Percentiles rank a stretch among this genome's conserved stretches.
These are phyloP conservation scores for Opeltia flavorubescens DNA, from an alignment of 495 filamentous ascomycete genomes.

Conservation along the genomic window DNA sequence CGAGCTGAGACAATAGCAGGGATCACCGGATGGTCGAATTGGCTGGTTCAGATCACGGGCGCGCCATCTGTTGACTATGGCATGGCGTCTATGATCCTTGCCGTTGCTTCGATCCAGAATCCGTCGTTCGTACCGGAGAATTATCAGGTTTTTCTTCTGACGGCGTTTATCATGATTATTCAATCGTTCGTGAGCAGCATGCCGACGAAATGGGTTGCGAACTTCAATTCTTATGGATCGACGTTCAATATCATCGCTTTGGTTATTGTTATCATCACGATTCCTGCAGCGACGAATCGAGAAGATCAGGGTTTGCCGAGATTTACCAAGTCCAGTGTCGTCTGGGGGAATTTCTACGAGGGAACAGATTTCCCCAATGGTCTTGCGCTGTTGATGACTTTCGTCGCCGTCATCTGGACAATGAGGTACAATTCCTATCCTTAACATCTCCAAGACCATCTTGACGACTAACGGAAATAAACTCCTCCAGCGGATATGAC, in stretches of 20 bases:
- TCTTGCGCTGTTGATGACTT: constrained; percentile 62
- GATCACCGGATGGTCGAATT: constrained; percentile 66
- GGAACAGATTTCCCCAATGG: constrained; percentile 59
- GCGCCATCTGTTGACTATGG: constrained; percentile 54
- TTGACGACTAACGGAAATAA: neutral
- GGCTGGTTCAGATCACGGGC: constrained; percentile 55
- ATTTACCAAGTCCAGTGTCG: constrained; percentile 46
- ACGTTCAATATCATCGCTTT: constrained; percentile 62
- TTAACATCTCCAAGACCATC: neutral
- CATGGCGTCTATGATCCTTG: constrained; percentile 58
- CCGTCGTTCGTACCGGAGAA: constrained; percentile 48
- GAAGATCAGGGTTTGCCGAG: constrained; percentile 37
- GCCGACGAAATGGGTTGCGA: constrained; percentile 59
- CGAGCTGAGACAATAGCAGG: constrained; percentile 18
- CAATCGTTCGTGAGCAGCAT: constrained; percentile 60
- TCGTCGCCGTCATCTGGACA: constrained; percentile 48
- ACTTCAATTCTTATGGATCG: constrained; percentile 63
- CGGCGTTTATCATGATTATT: constrained; percentile 52
- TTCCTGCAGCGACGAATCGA: constrained; percentile 44
- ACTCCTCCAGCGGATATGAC: constrained; percentile 40
- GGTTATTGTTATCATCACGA: constrained; percentile 52
- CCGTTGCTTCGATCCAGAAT: constrained; percentile 52
- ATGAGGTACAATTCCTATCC: constrained; percentile 17
- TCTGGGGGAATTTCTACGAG: constrained; percentile 59
- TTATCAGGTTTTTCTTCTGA: constrained; percentile 61